phyloP scores from a whole-genome alignment of 2,329 filamentous ascomycete species.

The Triangularia setosa region DNA sequence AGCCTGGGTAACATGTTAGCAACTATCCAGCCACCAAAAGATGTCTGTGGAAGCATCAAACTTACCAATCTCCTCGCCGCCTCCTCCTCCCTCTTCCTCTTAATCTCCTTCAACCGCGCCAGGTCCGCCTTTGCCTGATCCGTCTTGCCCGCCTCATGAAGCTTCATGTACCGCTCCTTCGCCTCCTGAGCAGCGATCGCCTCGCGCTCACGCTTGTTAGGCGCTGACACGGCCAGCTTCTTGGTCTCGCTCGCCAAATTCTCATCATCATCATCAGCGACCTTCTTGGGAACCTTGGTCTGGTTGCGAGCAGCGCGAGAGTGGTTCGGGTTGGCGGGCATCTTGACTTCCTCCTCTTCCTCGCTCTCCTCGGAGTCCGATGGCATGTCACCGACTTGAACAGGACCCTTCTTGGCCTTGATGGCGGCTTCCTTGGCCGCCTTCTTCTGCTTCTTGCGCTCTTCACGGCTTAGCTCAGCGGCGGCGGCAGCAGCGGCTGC shows the following conservation, averaged over 20 bases:
- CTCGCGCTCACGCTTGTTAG: conserved; percentile 58
- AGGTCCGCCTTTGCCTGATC: conserved; percentile 90
- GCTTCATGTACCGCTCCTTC: conserved; percentile 84
- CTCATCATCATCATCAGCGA: conserved; percentile 35
- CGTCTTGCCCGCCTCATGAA: conserved; percentile 93
- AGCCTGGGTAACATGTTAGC: conserved; percentile 39
- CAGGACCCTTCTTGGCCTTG: conserved; percentile 64
- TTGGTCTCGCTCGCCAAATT: conserved; percentile 53
- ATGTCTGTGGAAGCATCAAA: not conserved
- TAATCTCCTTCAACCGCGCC: conserved; percentile 75
- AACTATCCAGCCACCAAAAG: conserved; percentile 8
- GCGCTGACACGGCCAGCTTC: conserved; percentile 44
- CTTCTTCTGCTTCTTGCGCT: conserved; percentile 83
- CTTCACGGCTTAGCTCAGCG: conserved; percentile 68
- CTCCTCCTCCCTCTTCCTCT: conserved; percentile 81
- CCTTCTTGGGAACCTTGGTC: conserved; percentile 37
- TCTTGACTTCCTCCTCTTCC: conserved; percentile 52
- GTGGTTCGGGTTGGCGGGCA: conserved; percentile 91
- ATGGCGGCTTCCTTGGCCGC: conserved; percentile 88
- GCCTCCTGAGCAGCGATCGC: conserved; percentile 82
- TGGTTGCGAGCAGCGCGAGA: conserved; percentile 67
- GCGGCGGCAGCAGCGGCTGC: conserved; percentile 30
- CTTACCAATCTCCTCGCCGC: conserved; percentile 76
- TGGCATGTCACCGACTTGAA: conserved; percentile 83
- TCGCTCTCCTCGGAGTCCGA: conserved; percentile 58